Evolutionary conservation across 441 rosid genomes (phyloP), one percentile per base, ranked within the genome.

Genomic region (Raphanus hybrid): DNA sequence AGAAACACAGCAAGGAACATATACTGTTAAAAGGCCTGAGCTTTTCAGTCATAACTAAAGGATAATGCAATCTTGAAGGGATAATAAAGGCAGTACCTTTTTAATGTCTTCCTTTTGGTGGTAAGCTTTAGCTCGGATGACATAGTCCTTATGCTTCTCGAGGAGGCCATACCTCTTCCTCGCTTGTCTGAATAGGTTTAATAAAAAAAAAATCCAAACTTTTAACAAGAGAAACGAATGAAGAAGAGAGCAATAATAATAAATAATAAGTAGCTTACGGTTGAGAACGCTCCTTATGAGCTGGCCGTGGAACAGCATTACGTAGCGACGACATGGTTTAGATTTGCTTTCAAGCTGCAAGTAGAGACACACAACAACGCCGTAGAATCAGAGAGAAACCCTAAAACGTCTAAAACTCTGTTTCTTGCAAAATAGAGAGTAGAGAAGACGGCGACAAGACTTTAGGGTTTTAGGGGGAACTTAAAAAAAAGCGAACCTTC

Each of bases 101-200:
- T 85, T 68, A 34, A 85, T 60, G 3, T 89, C 94, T 81, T 91
- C 88, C 80, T 95, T 93, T 48, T 85, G 76, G 85, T 93, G 98
- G 74, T 57, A 91, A 16, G 91, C 92, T 77, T 85, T 85, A 0
- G 98, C 99, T 37, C 97, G 93, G 68, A 86, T 79, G 15, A 87
- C 86, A 86, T 95, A 95, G 82, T 95, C 99, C 83, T 93, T 91
- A 78, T 95, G 98, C 80, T 95, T 93, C 85, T 95, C 97, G 14
- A 91, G 95, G 37, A 93, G 81, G 16, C 98, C 99, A 69, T 80
- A 91, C 74, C 61, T 90, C 83, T 86, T 90, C 88, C 97, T 88
- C 45, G 90, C 82, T 14, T 87, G 80, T 52, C 99, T 95, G 78
- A 64, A 29, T 9, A 35, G 11, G 23, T 70, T 29, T 6, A 3